Evolutionary conservation across 495 filamentous ascomycete species (phyloP), one percentile per base, ranked within the genome.

Genomic region (Ascobolus immersus): DNA sequence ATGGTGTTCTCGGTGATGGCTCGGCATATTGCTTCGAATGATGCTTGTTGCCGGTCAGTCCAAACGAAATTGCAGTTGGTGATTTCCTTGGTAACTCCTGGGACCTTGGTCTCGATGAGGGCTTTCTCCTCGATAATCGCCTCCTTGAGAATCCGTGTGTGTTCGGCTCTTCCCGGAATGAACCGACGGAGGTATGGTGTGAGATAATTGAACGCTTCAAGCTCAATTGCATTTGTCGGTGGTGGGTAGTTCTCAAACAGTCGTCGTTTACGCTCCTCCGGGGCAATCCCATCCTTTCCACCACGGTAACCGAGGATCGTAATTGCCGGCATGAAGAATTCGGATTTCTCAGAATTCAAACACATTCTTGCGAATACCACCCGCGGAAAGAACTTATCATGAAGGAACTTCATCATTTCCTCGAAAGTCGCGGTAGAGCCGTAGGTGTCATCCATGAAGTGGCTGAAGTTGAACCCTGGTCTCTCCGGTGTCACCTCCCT

Each of bases 361-460:
- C 26, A 19, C 3, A 35, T 2, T 1, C 17, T 15, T 0, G 19
- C 23, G 20, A 19, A 39, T 7, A 4, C 1, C 0, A 39, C 5
- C 4, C 39, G 14, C 0, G 31, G 31, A 15, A 39, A 35, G 15
- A 39, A 39, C 0, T 24, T 19, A 0, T 18, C 15, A 4, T 30
- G 25, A 0, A 41, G 24, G 12, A 41, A 41, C 0, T 32, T n/a
- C 2, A 33, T 3, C 10, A 25, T 19, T 0, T 0, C 11, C 1
- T 26, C 1, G 1, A 21, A 21, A 0, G 11, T 18, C 0, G 2
- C 6, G 2, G 22, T 15, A 0, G 20, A 28, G 0, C 33, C 28
- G 17, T 32, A 40, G 4, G 32, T 28, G 11, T 40, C 39, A 28
- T 41, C 39, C 0, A 28, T 21, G 12, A 36, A 36, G 5, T 19